These are phyloP conservation scores for Globisporangium heterothallicum DNA, from an alignment of 352 stramenopile genomes.

Conservation along the genomic window DNA sequence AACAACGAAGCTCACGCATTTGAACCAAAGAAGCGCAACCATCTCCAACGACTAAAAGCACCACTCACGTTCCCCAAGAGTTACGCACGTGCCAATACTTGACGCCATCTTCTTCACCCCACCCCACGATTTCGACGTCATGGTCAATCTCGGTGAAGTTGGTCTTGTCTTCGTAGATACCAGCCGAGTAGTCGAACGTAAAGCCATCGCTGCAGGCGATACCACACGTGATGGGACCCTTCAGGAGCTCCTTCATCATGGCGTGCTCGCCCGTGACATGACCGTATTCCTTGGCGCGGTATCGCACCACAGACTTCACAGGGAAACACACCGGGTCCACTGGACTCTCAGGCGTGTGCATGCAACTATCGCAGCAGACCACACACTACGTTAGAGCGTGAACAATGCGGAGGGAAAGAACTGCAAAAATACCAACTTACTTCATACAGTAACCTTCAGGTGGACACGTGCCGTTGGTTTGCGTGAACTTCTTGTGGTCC, in stretches of 20 bases:
- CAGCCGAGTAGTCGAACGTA: constrained; percentile 83
- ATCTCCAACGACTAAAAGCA: background rate
- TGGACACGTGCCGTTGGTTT: constrained; percentile 49
- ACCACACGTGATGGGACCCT: constrained; percentile 86
- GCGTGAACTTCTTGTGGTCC: constrained; percentile 46
- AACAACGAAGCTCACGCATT: background rate
- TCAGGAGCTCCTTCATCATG: constrained; percentile 59
- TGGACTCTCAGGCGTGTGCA: constrained; percentile 22
- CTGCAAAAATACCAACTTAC: constrained; percentile 13
- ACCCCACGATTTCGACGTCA: constrained; percentile 91
- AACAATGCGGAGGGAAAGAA: background rate
- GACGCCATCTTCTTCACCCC: constrained; percentile 72
- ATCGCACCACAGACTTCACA: constrained; percentile 44
- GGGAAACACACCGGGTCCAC: constrained; percentile 32
- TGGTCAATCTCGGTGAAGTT: constrained; percentile 60
- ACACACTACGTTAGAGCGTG: background rate
- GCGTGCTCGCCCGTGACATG: constrained; percentile 43
- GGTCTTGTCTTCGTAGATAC: constrained; percentile 81
- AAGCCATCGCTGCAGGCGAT: constrained; percentile 80
- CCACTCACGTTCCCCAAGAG: constrained; percentile 76
- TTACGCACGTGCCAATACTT: constrained; percentile 94
- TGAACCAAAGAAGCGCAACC: no score
- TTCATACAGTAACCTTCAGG: constrained; percentile 66
- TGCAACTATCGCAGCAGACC: constrained; percentile 27
- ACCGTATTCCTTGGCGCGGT: constrained; percentile 46